Percentiles rank a stretch among this genome's conserved stretches.
Conservation (phyloP, 257 asterid genomes). For the Solanum medicagineum region DNA sequence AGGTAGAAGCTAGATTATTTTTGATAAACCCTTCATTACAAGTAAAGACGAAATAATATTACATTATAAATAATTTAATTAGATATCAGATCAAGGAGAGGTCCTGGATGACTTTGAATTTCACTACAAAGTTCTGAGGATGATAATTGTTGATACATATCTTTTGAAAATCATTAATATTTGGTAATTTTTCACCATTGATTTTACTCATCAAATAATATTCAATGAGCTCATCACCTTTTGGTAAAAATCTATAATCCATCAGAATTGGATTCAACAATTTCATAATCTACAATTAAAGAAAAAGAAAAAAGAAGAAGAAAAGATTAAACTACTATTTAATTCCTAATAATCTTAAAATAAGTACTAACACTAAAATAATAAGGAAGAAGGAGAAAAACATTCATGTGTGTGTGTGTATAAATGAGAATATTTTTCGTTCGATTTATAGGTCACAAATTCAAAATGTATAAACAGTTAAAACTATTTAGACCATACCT, state of each 20-base stretch:
- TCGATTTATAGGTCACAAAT: too few species aligned
- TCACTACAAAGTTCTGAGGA: neutral
- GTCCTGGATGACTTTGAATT: neutral
- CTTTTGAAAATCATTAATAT: neutral
- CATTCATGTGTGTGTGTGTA: too few species aligned
- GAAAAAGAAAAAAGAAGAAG: neutral
- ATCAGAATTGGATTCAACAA: neutral
- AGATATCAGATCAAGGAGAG: too few species aligned
- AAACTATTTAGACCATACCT: too few species aligned
- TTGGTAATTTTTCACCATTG: neutral
- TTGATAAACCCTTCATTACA: neutral
- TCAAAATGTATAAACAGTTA: too few species aligned
- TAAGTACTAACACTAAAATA: neutral
- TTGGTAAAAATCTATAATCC: slow-evolving; percentile 8
- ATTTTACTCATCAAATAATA: neutral
- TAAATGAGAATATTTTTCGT: too few species aligned
- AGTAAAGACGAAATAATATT: too few species aligned
- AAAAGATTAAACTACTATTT: neutral
- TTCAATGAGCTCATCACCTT: neutral
- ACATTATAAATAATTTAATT: too few species aligned
- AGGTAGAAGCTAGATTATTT: too few species aligned
- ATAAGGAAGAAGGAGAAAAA: neutral
- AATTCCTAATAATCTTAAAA: too few species aligned
- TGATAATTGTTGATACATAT: neutral
- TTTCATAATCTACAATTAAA: neutral